These are phyloP conservation scores for Candida maesae DNA, from an alignment of 805 yeast species.

Conservation along the genomic window DNA sequence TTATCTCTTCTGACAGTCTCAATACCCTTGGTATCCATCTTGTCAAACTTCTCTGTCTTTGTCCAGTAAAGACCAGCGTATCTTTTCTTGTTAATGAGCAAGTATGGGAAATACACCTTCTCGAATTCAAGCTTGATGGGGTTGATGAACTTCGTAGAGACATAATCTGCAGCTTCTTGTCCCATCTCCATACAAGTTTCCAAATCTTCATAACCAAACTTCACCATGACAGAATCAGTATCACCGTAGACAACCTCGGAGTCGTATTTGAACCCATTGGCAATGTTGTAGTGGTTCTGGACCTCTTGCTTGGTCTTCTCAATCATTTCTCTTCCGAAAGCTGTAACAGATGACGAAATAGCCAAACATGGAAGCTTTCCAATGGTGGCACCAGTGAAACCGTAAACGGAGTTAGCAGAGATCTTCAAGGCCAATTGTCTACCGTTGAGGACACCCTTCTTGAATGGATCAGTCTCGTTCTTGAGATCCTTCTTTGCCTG, in stretches of 20 bases:
- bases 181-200: conserved; percentile 87
- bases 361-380: conserved; percentile 97
- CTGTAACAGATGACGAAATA: conserved; percentile 91
- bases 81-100: conserved; percentile 91
- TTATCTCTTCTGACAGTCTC: conserved; percentile 98
- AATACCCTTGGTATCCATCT: conserved; percentile 97
- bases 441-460: conserved; percentile 90
- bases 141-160: conserved; percentile 69
- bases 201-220: conserved; percentile 81
- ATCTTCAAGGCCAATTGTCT: conserved; percentile 94
- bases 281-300: conserved; percentile 70
- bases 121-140: conserved; percentile 97
- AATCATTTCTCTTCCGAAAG: conserved; percentile 97
- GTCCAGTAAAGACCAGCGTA: conserved; percentile 99
- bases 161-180: conserved; percentile 88
- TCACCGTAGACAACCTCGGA: conserved; percentile 96
- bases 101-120: conserved; percentile 92
- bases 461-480: conserved; percentile 92
- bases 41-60: conserved; percentile 83
- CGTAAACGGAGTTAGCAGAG: conserved; percentile 97
- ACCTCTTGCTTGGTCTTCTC: conserved; percentile 86
- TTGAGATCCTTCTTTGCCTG: conserved; percentile 87
- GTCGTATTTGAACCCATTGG: conserved; percentile 80
- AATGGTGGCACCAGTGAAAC: conserved; percentile 98
- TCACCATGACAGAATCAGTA: conserved; percentile 99